Percentiles rank a stretch among this genome's conserved stretches.
Conservation (phyloP, 768 basidiomycete species). For the Boletales sp. region DNA sequence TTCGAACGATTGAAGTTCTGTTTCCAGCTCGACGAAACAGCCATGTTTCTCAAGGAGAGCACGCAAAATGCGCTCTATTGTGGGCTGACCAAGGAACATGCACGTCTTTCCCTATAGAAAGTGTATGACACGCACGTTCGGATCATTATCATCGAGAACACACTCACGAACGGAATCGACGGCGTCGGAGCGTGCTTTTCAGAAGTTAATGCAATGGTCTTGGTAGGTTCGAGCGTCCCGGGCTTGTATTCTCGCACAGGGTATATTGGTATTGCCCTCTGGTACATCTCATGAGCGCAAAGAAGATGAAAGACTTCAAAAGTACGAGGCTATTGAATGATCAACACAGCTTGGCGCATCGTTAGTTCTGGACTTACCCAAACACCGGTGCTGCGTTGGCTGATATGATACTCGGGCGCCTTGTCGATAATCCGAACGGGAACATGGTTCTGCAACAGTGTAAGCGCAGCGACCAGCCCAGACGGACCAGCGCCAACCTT, state of each 20-base stretch:
- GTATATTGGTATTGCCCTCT: conserved; percentile 23
- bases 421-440: conserved; percentile 53
- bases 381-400: conserved; percentile 38
- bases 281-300: conserved; percentile 35
- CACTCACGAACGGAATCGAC: conserved; percentile 24
- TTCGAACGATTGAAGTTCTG: conserved; percentile 42
- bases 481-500: conserved; percentile 30
- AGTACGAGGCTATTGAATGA: conserved; percentile 27
- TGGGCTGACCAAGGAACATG: conserved; percentile 24
- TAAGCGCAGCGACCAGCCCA: conserved; percentile 31
- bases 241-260: conserved; percentile 34
- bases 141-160: neutral
- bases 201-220: conserved; percentile 1
- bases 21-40: conserved; percentile 39
- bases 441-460: conserved; percentile 40
- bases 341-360: neutral
- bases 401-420: conserved; percentile 32
- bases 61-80: conserved; percentile 27
- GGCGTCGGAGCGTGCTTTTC: conserved; percentile 19
- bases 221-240: conserved; percentile 17
- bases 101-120: conserved; percentile 5
- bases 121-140: neutral
- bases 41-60: conserved; percentile 16
- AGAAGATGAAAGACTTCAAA: conserved; percentile 43
- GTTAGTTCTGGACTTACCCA: conserved; percentile 27